Conservation (phyloP, 2,329 filamentous ascomycete species). For the Sordariomycetes sp. region DNA sequence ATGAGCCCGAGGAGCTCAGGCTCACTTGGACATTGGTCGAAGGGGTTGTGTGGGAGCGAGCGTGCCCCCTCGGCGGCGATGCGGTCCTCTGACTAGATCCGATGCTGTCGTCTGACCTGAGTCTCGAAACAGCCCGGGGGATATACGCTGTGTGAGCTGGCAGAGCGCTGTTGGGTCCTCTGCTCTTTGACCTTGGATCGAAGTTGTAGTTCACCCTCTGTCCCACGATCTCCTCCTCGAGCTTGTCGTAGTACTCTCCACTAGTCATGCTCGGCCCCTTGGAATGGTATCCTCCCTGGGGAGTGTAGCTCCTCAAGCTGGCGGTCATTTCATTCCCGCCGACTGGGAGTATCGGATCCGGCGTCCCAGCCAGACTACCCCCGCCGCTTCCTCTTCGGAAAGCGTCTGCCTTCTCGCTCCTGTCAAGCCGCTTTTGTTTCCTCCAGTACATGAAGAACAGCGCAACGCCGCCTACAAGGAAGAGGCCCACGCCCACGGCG, state of each 20-base stretch:
- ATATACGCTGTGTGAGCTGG: constrained; percentile 42
- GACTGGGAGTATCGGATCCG: constrained; percentile 11
- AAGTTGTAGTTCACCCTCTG: constrained; percentile 14
- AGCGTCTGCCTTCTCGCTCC: constrained; percentile 12
- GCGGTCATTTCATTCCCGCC: constrained; percentile 17
- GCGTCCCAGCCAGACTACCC: constrained; percentile 7
- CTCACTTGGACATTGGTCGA: constrained; percentile 18
- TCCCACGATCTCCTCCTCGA: constrained; percentile 18
- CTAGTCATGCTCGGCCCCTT: constrained; percentile 18
- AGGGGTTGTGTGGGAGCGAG: constrained; percentile 13
- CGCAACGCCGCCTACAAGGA: constrained; percentile 29
- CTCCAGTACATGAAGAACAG: constrained; percentile 41
- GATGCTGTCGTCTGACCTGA: constrained; percentile 1
- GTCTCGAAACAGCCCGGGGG: constrained; percentile 17
- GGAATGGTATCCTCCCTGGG: constrained; percentile 7
- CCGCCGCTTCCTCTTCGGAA: constrained; percentile 4
- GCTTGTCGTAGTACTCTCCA: constrained; percentile 29
- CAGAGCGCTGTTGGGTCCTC: constrained; percentile 20
- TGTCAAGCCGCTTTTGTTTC: constrained; percentile 24
- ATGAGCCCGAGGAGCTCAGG: constrained; percentile 23
- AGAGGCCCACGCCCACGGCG: constrained; percentile 31
- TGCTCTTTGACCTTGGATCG: constrained; percentile 12
- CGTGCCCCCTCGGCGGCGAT: constrained; percentile 4
- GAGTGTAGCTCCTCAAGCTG: constrained; percentile 10
- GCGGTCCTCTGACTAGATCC: neutral